Evolutionary conservation across 805 yeast genomes (phyloP), one percentile per base, ranked within the genome.

Genomic region (Candida ascalaphidarum): DNA sequence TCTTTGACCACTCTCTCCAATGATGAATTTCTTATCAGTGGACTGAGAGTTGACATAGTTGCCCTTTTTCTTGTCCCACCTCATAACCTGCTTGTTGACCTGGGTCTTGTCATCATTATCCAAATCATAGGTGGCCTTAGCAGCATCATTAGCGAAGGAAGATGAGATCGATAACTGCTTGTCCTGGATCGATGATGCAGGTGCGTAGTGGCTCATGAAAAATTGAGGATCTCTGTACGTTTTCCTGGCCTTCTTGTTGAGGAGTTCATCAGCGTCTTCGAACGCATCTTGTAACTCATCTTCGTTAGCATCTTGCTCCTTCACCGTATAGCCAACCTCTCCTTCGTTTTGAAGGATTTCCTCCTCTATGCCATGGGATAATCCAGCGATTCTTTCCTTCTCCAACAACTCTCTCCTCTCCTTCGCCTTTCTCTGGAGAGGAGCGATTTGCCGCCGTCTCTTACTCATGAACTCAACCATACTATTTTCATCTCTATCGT

Each of bases 11-110:
- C 84, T 79, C 53, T 92, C 99, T 36, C 97, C 94, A 39, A 85
- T 79, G 45, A 92, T 92, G 56, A 68, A 89, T 58, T 84, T 88
- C 57, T 79, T 73, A 46, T 84, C 94, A 13, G 78, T 63, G 37
- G 92, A 83, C 44, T 72, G 77, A 12, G 83, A 67, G 51, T 83
- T 83, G 48, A 88, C 71, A 55, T 83, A 89, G 40, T 85, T 85
- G 46, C 94, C 92, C 55, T 82, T 80, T 71, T 85, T 84, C 55
- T 73, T 82, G 58, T 89, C 96, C 98, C 98, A 89, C 49, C 74
- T 71, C 68, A 81, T 78, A 14, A 77, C 75, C 48, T 80, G 88
- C 35, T 68, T 76, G 52, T 80, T 78, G 27, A 59, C 71, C 46
- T 71, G 77, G 24, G 75, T 68, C 41, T 78, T 81, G 36, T 86